These are phyloP conservation scores for Ceratocystis eucalypticola DNA, from an alignment of 2,329 filamentous ascomycete species.

Conservation along the genomic window DNA sequence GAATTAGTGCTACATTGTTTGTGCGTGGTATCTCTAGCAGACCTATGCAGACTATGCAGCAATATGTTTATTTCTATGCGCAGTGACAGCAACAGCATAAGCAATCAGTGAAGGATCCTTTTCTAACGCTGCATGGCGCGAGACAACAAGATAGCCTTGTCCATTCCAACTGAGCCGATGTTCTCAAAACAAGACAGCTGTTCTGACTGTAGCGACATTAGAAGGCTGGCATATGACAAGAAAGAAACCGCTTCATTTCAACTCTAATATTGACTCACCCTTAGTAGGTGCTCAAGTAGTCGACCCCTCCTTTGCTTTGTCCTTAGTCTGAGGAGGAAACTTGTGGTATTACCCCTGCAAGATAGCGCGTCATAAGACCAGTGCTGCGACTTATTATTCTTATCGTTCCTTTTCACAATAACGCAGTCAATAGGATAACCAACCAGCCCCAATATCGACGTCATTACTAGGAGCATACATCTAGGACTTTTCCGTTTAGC, in stretches of 20 bases:
- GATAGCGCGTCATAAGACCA: conserved; percentile 1
- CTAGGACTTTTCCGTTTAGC: background rate
- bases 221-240: too few species aligned
- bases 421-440: background rate
- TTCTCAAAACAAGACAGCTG: too few species aligned
- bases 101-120: too few species aligned
- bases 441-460: background rate
- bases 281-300: background rate
- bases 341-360: background rate
- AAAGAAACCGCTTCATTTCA: background rate
- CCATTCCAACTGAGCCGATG: too few species aligned
- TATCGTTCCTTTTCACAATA: background rate
- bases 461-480: background rate
- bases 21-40: background rate
- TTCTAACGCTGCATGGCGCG: too few species aligned
- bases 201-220: too few species aligned
- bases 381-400: background rate
- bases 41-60: too few species aligned
- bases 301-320: background rate
- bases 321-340: background rate
- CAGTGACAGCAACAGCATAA: too few species aligned
- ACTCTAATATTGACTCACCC: background rate
- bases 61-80: too few species aligned
- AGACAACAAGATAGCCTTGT: too few species aligned
- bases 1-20: background rate